Evolutionary conservation across 495 filamentous ascomycete genomes (phyloP).

Genomic region (Lasiosphaeria ovina): DNA sequence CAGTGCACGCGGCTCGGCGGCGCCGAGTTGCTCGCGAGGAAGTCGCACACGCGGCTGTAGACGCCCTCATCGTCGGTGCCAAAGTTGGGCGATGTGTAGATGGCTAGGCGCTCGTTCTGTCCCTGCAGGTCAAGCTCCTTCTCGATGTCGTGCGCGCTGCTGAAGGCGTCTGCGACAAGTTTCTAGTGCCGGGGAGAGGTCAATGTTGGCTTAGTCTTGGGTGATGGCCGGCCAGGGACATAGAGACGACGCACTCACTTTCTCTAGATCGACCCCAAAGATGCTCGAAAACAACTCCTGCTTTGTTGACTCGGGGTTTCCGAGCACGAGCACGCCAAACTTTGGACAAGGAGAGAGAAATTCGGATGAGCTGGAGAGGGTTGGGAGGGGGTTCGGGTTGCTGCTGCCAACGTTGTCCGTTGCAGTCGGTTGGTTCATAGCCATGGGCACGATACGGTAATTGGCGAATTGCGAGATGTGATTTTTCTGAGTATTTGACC

Average conservation of each 20-base stretch:
- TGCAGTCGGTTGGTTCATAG: not conserved
- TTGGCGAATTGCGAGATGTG: not conserved
- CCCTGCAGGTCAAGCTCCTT: slow-evolving; percentile 22
- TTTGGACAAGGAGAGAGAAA: slow-evolving; percentile 27
- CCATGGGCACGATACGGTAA: not conserved
- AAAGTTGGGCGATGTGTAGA: slow-evolving; percentile 28
- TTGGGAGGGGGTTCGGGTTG: not conserved
- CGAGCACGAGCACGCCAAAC: slow-evolving; percentile 29
- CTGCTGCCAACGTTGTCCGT: not conserved
- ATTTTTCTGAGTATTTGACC: not conserved
- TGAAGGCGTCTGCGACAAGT: slow-evolving; percentile 10
- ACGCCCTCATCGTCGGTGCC: slow-evolving; percentile 12
- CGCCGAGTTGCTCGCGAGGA: slow-evolving; percentile 4
- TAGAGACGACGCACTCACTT: slow-evolving; percentile 10
- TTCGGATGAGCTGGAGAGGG: slow-evolving; percentile 19
- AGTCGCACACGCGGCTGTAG: slow-evolving; percentile 19
- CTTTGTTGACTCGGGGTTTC: slow-evolving; percentile 32
- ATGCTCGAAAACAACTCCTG: slow-evolving; percentile 28
- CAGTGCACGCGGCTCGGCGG: slow-evolving; percentile 20
- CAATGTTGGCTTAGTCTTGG: not conserved
- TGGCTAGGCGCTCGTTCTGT: slow-evolving; percentile 25
- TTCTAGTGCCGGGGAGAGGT: slow-evolving; percentile 9
- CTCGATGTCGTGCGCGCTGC: slow-evolving; percentile 8
- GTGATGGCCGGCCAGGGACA: not conserved
- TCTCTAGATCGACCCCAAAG: slow-evolving; percentile 30